Percentiles rank a stretch among this genome's conserved stretches.
phyloP scores from a whole-genome alignment of 2,329 filamentous ascomycete genomes.

The Aspergillus melleus region DNA sequence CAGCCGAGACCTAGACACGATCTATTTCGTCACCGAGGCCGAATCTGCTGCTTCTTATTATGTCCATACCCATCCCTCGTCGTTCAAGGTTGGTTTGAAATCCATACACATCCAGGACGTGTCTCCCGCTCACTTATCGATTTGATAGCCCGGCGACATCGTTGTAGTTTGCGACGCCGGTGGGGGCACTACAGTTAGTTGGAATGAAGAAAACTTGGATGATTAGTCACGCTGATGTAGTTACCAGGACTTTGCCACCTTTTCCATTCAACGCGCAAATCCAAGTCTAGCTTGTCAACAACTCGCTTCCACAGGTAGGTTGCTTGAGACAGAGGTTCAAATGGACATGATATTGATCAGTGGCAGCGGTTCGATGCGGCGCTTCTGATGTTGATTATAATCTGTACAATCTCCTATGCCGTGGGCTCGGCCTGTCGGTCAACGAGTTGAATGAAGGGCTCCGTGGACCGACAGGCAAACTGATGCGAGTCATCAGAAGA shows the following conservation, averaged over 20 bases:
- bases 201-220: not conserved
- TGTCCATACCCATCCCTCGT: too few species aligned
- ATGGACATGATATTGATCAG: not conserved
- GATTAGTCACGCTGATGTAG: not conserved
- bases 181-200: not conserved
- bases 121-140: too few species aligned
- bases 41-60: too few species aligned
- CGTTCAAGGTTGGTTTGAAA: too few species aligned
- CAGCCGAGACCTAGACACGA: too few species aligned
- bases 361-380: not conserved
- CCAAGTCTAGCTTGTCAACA: not conserved
- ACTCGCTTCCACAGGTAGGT: not conserved
- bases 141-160: too few species aligned
- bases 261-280: not conserved
- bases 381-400: not conserved
- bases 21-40: too few species aligned
- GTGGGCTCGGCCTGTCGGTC: not conserved
- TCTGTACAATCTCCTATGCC: not conserved
- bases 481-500: not conserved
- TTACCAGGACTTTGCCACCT: not conserved
- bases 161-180: not conserved
- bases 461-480: not conserved
- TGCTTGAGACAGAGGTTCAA: not conserved
- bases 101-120: too few species aligned
- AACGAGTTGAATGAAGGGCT: not conserved